Evolutionary conservation across 441 rosid species (phyloP).

Genomic region (Euphorbia neoarborescens): DNA sequence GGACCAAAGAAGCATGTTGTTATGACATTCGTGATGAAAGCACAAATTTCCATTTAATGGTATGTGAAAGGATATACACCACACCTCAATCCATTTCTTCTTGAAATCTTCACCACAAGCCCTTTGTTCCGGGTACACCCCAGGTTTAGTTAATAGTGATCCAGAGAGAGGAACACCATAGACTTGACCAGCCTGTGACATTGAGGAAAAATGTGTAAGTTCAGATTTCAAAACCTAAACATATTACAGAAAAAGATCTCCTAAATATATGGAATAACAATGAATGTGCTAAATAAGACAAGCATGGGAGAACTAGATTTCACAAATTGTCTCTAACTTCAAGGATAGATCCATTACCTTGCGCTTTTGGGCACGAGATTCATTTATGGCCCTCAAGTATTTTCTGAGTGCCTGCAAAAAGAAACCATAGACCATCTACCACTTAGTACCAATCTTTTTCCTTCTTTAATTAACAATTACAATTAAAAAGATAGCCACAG

Average conservation of each 20-base stretch:
- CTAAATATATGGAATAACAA: background rate
- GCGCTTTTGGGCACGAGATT: slow-evolving; percentile 94
- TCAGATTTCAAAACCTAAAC: slow-evolving; percentile 18
- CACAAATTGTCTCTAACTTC: background rate
- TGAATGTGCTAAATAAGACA: background rate
- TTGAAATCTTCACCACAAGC: slow-evolving; percentile 69
- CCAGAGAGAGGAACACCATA: slow-evolving; percentile 91
- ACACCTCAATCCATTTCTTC: slow-evolving; percentile 98
- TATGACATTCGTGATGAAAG: background rate
- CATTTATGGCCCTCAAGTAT: slow-evolving; percentile 85
- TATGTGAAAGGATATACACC: slow-evolving; percentile 35
- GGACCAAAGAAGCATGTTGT: background rate
- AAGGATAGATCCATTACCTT: slow-evolving; percentile 42
- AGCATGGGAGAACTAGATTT: background rate
- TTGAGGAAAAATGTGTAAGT: slow-evolving; percentile 15
- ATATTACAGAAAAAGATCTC: background rate
- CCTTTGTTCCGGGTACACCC: slow-evolving; percentile 76
- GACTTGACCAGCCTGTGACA: slow-evolving; percentile 91
- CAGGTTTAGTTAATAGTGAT: slow-evolving; percentile 64
- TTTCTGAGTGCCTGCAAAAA: slow-evolving; percentile 67
- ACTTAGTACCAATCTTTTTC: background rate
- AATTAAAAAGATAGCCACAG: slow-evolving; percentile 5
- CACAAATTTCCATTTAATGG: background rate
- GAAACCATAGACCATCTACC: slow-evolving; percentile 15
- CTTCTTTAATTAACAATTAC: background rate